Evolutionary conservation across 768 basidiomycete species (phyloP), one percentile per base, ranked within the genome.

Genomic region (Obba rivulosa): DNA sequence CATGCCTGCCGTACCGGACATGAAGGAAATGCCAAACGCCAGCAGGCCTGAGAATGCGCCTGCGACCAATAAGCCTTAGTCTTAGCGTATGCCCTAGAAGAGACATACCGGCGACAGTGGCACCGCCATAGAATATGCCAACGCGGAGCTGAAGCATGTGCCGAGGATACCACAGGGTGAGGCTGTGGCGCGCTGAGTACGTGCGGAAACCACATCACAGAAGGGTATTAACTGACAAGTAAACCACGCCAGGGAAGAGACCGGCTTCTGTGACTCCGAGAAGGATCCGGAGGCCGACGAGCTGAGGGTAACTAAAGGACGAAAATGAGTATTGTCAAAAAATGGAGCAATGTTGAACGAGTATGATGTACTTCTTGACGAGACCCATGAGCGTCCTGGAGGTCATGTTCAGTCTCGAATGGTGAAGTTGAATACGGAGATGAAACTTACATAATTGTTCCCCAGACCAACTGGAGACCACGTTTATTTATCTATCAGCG

Each of bases 201-300:
- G 18, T 10, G 18, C 4, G 34, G 5, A 31, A 31, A 7, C 13
- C 28, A 7, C 13, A 31, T 13, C 13, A 5, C 28, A 5, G 28
- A 31, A 13, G 28, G 5, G 13, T 31, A 13, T 31, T 13, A 31
- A 31, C 28, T 5, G 5, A 85, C 85, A 84, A 87, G 67, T 85
- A 89, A 0, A 78, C 75, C 9, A 87, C 81, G 21, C 85, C 85
- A 10, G 86, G 85, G 62, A 83, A 87, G 9, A 86, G 59, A 9
- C 85, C 83, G 3, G 83, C 81, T 64, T 87, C 85, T 0, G 81
- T 75, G 2, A 83, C 59, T 3, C 85, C 85, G 0, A 87, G 75
- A 50, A 74, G 77, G 7, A 80, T 63, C 9, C 83, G 75, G 9
- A 69, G 70, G 17, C 73, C 81, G 11, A 83, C 74, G 13, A 85